Conservation (phyloP, 768 basidiomycete species). For the Russula sp. region DNA sequence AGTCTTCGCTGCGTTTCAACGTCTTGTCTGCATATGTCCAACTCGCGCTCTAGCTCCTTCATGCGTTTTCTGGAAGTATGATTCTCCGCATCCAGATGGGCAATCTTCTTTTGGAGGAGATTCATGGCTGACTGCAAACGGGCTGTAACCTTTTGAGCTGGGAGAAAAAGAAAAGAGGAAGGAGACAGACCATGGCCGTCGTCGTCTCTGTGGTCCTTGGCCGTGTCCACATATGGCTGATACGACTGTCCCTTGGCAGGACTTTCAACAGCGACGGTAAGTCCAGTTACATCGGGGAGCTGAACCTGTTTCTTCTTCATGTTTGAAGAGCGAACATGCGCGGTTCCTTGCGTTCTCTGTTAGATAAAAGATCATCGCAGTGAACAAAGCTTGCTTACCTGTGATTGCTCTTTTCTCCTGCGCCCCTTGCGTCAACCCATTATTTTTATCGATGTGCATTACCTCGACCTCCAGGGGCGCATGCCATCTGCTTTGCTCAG, state of each 20-base stretch:
- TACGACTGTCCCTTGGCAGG: constrained; percentile 58
- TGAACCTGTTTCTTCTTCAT: constrained; percentile 39
- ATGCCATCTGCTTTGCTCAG: constrained; percentile 36
- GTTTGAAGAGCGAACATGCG: constrained; percentile 32
- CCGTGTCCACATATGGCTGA: constrained; percentile 43
- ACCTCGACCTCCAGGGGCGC: constrained; percentile 19
- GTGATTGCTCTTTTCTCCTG: constrained; percentile 9
- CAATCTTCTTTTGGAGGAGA: constrained; percentile 62
- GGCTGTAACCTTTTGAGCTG: constrained; percentile 39
- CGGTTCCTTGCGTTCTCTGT: neutral
- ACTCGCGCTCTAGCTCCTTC: constrained; percentile 81
- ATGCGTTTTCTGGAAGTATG: constrained; percentile 76
- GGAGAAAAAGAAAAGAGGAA: constrained; percentile 5
- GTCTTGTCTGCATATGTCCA: constrained; percentile 81
- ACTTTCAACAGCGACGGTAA: constrained; percentile 74
- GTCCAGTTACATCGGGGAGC: constrained; percentile 79
- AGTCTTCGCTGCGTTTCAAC: constrained; percentile 66
- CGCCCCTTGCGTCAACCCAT: constrained; percentile 2
- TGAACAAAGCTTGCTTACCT: constrained; percentile 12
- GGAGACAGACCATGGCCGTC: constrained; percentile 60
- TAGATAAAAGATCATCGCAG: neutral
- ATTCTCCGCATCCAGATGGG: constrained; percentile 78
- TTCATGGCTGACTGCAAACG: constrained; percentile 61
- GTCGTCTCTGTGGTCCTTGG: constrained; percentile 43
- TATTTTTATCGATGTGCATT: constrained; percentile 9